phyloP scores from a whole-genome alignment of 2,329 filamentous ascomycete species.

The Cladosporium sp. region DNA sequence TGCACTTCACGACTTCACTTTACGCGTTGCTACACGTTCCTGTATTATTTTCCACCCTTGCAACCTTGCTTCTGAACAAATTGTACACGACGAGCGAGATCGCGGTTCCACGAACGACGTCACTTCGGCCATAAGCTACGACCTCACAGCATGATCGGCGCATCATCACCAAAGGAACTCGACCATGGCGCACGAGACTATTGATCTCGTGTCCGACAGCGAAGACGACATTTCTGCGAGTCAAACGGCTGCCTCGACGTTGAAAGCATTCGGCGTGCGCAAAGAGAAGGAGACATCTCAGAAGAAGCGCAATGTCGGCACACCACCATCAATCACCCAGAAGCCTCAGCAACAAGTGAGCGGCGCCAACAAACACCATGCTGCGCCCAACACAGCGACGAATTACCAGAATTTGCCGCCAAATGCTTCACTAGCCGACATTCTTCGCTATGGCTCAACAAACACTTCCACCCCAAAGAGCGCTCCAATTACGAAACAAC shows the following conservation, averaged over 20 bases:
- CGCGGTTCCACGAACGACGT: too few relatives aligned
- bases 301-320: background rate
- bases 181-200: conserved; percentile 2
- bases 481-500: too few relatives aligned
- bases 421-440: background rate
- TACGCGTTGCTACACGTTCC: too few relatives aligned
- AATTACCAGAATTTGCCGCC: background rate
- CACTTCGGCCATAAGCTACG: too few relatives aligned
- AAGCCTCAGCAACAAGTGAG: background rate
- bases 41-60: too few relatives aligned
- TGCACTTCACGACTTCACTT: too few relatives aligned
- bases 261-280: conserved; percentile 13
- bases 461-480: background rate
- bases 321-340: background rate
- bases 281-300: conserved; percentile 14
- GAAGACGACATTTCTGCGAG: conserved; percentile 10
- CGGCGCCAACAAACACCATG: background rate
- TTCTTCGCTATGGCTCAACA: background rate
- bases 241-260: conserved; percentile 9
- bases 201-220: conserved; percentile 12
- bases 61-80: too few relatives aligned
- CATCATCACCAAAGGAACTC: background rate
- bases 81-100: too few relatives aligned
- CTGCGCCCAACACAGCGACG: background rate
- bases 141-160: background rate